These are phyloP conservation scores for Xerophyta viscosa DNA, from an alignment of 106 monocot species.

Conservation along the genomic window DNA sequence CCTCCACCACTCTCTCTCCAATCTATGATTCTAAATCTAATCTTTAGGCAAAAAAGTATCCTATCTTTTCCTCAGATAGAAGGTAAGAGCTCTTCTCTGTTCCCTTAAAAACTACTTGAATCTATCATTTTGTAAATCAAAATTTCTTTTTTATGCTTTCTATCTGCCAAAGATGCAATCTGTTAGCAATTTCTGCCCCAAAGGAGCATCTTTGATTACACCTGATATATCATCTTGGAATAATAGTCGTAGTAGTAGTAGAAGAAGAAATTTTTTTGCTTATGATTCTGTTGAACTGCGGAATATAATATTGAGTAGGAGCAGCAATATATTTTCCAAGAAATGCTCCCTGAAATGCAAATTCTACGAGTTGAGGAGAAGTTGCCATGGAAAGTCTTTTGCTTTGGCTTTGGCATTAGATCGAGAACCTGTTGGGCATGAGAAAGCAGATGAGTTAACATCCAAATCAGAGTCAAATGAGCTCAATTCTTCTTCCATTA, in stretches of 20 bases:
- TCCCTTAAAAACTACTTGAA: too few species aligned
- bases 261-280: constrained; percentile 15
- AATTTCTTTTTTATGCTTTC: not conserved
- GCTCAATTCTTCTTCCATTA: not conserved
- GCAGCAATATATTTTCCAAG: too few species aligned
- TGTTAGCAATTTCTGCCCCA: constrained; percentile 27
- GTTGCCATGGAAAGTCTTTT: constrained; percentile 21
- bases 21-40: too few species aligned
- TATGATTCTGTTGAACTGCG: not conserved
- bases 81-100: too few species aligned
- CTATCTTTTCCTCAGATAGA: too few species aligned
- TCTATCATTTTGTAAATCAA: too few species aligned
- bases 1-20: too few species aligned
- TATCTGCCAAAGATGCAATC: constrained; percentile 35
- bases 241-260: constrained; percentile 24
- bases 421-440: constrained; percentile 15
- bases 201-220: constrained; percentile 17
- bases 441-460: not conserved
- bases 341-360: constrained; percentile 1
- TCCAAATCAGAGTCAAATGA: not conserved
- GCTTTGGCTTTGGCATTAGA: constrained; percentile 28
- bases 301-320: not conserved
- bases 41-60: too few species aligned
- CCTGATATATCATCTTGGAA: not conserved
- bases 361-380: constrained; percentile 16